These are phyloP conservation scores for Triadica sebifera DNA, from an alignment of 345 rosid species.

Conservation along the genomic window DNA sequence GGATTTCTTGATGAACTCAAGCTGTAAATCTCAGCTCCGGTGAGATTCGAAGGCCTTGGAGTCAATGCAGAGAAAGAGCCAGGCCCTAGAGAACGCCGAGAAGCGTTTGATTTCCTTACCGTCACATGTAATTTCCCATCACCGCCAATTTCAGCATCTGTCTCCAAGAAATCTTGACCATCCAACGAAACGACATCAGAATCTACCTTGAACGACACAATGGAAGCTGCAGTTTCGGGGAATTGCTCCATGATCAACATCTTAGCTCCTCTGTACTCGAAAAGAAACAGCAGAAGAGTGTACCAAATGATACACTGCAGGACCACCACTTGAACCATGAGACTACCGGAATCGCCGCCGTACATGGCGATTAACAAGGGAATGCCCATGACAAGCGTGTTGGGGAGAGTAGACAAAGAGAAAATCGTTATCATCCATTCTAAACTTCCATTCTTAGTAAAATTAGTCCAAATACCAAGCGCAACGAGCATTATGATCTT, in stretches of 20 bases:
- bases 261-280: conserved; percentile 48
- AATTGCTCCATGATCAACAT: conserved; percentile 41
- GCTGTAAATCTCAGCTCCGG: conserved; percentile 52
- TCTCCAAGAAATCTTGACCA: conserved; percentile 41
- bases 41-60: conserved; percentile 48
- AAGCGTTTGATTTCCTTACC: conserved; percentile 44
- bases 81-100: conserved; percentile 34
- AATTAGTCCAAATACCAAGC: conserved; percentile 21
- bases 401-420: conserved; percentile 32
- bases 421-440: conserved; percentile 36
- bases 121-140: conserved; percentile 48
- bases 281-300: conserved; percentile 41
- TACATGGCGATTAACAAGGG: conserved; percentile 35
- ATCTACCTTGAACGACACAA: conserved; percentile 47
- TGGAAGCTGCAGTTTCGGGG: conserved; percentile 47
- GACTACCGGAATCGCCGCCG: conserved; percentile 22
- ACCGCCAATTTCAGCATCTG: conserved; percentile 41
- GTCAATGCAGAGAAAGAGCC: conserved; percentile 38
- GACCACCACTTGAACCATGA: conserved; percentile 37
- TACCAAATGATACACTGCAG: conserved; percentile 39
- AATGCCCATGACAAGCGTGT: conserved; percentile 38
- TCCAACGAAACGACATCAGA: conserved; percentile 45
- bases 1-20: conserved; percentile 46
- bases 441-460: conserved; percentile 15
- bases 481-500: conserved; percentile 24